Evolutionary conservation across 495 filamentous ascomycete genomes (phyloP), one percentile per base, ranked within the genome.

Genomic region (Letharia lupina): DNA sequence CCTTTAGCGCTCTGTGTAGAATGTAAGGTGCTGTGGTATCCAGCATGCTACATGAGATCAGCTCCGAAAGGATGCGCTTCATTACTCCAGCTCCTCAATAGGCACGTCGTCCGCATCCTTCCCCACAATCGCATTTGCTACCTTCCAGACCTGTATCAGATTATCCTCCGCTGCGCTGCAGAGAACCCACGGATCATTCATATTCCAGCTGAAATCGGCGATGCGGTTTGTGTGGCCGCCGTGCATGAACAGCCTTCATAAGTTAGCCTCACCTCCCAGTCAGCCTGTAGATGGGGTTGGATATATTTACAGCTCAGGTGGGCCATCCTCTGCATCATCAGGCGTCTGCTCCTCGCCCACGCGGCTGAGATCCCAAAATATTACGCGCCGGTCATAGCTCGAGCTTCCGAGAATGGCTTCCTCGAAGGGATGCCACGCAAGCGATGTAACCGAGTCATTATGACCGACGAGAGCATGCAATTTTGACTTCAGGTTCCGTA

Each of bases 141-240:
- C 90, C 74, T 92, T 93, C 93, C 95, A 98, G 68, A 96, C 88
- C 76, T 98, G 92, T 48, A 99, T 83, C 65, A 98, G 80, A 70
- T 99, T 99, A 77, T 99, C 95, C 72, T 99, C 95, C 3, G 94
- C 93, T 15, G 93, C 93, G 60, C 89, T 93, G 72, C 90, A 91
- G 64, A 98, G 86, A 40, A 96, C 84, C 95, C 95, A 99, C 16
- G 92, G 92, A 71, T 96, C 90, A 71, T 92, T 96, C 66, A 86
- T 83, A 74, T 98, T 99, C 93, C 93, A 99, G 79, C 87, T 91
- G 70, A 99, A 98, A 76, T 99, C 95, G 13, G 89, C 89, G 50
- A 99, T 86, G 63, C 93, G 88, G 74, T 96, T 96, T 20, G 93
- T 99, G 77, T 98, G 95, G 33, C 95, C 95, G 66, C 94, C 95